Evolutionary conservation across 2,329 filamentous ascomycete genomes (phyloP), one percentile per base, ranked within the genome.

Genomic region (Pseudopithomyces maydicus): DNA sequence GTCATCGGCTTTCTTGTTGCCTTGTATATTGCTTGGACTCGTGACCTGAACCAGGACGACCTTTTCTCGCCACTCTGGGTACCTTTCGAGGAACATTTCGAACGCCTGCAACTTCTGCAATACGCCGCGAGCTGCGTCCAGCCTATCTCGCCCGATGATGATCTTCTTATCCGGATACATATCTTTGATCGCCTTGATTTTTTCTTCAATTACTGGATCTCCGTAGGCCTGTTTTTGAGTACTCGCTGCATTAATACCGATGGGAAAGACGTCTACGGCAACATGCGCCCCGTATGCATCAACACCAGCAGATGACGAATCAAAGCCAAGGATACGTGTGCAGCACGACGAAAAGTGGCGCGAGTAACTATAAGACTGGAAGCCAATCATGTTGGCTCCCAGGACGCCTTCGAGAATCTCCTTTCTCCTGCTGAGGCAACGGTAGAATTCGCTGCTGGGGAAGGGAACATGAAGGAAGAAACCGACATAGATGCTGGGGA

Each of bases 71-170:
- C 92, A 97, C 75, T 97, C 89, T 2, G 94, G 93, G 71, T 95
- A 96, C 60, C 89, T 84, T 69, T 96, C 91, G 38, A 98, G 83
- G 79, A 98, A 97, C 56, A 90, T 85, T 76, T 97, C 92, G 73
- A 97, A 98, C 0, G 93, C 94, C 79, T 96, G 90, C 32, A 98
- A 82, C 78, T 98, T 98, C 77, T 97, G 94, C n/a, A 91, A 88
- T 14, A 98, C 93, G 71, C 95, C 94, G 60, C 93, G 86, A 43
- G 96, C 92, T 67, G 90, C 94, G 75, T 98, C 94, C 50, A 98
- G 81, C n/a, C 94, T 88, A 75, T 98, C 94, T 66, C 94, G 88
- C 11, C 94, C 94, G 54, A 98, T 92, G 66, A 98, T 97, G 67
- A 98, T 89, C 79, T 96, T 96, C 80, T 94, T 96, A 58, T 89